Percentiles rank a stretch among this genome's conserved stretches.
Conservation (phyloP, 768 basidiomycete species). For the Leucosporidium yakuticum region DNA sequence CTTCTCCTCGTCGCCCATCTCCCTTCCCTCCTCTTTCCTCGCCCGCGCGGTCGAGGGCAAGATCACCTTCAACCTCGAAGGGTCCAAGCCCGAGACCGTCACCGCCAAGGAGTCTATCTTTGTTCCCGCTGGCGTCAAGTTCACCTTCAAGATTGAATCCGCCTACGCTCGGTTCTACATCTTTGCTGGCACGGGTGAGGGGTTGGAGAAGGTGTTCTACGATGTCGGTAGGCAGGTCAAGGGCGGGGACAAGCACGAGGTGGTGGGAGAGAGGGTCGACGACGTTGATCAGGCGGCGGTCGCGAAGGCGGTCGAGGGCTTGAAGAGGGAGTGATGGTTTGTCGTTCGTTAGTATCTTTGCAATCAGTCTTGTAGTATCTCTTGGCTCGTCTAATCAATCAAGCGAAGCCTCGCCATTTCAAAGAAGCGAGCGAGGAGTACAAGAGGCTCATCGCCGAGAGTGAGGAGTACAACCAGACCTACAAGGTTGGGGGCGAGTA, state of each 20-base stretch:
- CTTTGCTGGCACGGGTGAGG: background rate
- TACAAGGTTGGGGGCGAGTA: slow-evolving; percentile 40
- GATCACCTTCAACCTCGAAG: background rate
- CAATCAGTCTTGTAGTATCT: no score
- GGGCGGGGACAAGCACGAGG: background rate
- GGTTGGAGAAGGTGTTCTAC: background rate
- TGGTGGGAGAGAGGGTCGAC: background rate
- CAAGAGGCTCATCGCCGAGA: slow-evolving; percentile 39
- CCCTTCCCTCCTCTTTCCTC: background rate
- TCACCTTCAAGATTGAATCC: background rate
- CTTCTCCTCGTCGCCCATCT: background rate
- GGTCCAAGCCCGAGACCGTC: background rate
- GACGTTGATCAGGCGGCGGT: no score
- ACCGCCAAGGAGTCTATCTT: background rate
- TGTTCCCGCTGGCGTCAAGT: background rate
- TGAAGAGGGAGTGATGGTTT: no score
- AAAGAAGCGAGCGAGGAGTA: slow-evolving; percentile 43
- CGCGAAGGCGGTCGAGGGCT: no score
- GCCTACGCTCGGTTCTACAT: background rate
- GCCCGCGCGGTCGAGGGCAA: background rate
- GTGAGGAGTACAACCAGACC: slow-evolving; percentile 43
- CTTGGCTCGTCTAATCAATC: no score
- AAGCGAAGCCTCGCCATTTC: no score
- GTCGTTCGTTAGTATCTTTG: no score
- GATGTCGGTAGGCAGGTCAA: background rate